Conservation (phyloP, 179 eudicot genomes). For the Spinacia oleracea region DNA sequence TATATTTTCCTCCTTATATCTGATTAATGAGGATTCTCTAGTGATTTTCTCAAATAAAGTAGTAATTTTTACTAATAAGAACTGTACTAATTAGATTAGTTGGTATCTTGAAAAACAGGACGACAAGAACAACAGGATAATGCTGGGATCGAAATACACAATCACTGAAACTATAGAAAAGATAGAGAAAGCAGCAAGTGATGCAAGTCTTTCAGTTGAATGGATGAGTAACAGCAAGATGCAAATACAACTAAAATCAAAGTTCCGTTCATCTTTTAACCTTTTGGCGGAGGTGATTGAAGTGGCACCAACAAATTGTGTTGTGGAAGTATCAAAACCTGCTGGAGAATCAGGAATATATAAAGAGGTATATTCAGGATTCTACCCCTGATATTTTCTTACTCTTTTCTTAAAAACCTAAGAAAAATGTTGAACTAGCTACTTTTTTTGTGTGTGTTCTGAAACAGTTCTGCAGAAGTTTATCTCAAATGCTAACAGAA, state of each 20-base stretch:
- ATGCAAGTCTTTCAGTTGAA: slow-evolving; percentile 44
- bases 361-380: slow-evolving; percentile 39
- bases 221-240: slow-evolving; percentile 48
- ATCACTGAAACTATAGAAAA: slow-evolving; percentile 47
- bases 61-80: too few relatives aligned
- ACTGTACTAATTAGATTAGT: neutral
- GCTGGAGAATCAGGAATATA: slow-evolving; percentile 44
- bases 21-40: neutral
- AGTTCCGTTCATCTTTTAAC: slow-evolving; percentile 43
- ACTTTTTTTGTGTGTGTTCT: neutral
- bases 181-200: slow-evolving; percentile 61
- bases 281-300: slow-evolving; percentile 54
- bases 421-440: neutral
- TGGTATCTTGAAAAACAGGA: slow-evolving; percentile 30
- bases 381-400: neutral
- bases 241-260: slow-evolving; percentile 34
- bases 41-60: too few relatives aligned
- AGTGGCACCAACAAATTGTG: slow-evolving; percentile 66
- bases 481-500: slow-evolving; percentile 43
- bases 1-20: too few relatives aligned
- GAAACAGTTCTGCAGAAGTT: slow-evolving; percentile 56
- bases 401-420: neutral
- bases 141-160: slow-evolving; percentile 51
- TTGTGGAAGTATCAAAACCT: slow-evolving; percentile 54
- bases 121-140: slow-evolving; percentile 40